phyloP scores from a whole-genome alignment of 2,329 filamentous ascomycete species.

The Lachnellula arida region DNA sequence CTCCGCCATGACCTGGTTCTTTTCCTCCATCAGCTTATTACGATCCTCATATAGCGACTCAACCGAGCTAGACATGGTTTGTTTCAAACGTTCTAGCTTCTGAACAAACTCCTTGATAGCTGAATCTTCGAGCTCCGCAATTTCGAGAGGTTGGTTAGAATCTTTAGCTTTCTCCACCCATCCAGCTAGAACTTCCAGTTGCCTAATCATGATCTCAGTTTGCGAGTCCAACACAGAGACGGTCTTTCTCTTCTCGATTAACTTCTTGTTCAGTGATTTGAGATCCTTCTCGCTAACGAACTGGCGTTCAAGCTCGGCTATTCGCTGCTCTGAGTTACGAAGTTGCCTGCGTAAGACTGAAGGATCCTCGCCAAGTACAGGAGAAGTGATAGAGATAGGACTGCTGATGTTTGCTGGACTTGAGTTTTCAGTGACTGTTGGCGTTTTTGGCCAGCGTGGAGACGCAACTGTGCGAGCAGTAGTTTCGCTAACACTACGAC shows the following conservation, averaged over 20 bases:
- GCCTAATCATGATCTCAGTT: constrained; percentile 90
- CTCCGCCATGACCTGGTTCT: constrained; percentile 72
- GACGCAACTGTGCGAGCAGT: constrained; percentile 60
- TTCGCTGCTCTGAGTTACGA: constrained; percentile 74
- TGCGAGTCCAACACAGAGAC: constrained; percentile 92
- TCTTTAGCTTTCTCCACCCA: constrained; percentile 85
- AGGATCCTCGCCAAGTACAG: constrained; percentile 58
- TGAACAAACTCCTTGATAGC: constrained; percentile 90
- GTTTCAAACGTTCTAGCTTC: constrained; percentile 58
- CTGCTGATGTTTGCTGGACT: constrained; percentile 60
- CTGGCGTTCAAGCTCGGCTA: constrained; percentile 81
- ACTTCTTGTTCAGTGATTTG: constrained; percentile 71
- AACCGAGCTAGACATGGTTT: constrained; percentile 51
- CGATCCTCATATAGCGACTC: constrained; percentile 64
- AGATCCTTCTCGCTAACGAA: constrained; percentile 52
- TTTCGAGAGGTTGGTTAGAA: constrained; percentile 72
- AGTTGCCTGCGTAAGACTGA: constrained; percentile 69
- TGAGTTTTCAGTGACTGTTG: constrained; percentile 49
- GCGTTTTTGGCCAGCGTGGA: constrained; percentile 64
- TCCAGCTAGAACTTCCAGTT: constrained; percentile 83
- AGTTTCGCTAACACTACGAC: constrained; percentile 63
- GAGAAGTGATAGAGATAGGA: constrained; percentile 58
- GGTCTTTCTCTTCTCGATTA: constrained; percentile 90
- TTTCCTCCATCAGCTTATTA: constrained; percentile 79
- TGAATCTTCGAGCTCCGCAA: constrained; percentile 78